These are phyloP conservation scores for Murraya koenigii DNA, from an alignment of 345 rosid genomes.

Conservation along the genomic window DNA sequence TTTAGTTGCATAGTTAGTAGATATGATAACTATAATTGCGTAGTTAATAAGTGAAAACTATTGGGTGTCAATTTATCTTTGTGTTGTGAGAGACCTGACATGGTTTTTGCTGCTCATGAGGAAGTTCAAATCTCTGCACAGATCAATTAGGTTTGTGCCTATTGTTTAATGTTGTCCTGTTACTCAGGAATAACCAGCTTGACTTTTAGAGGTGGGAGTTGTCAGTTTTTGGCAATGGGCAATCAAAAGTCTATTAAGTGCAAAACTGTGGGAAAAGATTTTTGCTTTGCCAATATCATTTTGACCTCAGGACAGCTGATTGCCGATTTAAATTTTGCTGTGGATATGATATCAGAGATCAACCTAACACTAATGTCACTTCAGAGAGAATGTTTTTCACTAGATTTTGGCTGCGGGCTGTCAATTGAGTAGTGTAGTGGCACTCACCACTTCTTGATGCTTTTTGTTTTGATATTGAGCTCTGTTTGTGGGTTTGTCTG, in stretches of 20 bases:
- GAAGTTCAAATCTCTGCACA: neutral
- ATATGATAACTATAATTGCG: neutral
- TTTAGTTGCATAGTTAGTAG: neutral
- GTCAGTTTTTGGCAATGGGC: neutral
- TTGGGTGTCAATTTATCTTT: neutral
- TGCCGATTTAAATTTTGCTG: neutral
- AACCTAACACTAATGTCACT: neutral
- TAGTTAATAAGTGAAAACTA: neutral
- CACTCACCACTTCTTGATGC: neutral
- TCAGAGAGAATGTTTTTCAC: neutral
- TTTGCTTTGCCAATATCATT: neutral
- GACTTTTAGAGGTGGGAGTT: neutral
- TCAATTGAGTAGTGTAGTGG: neutral
- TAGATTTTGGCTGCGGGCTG: neutral
- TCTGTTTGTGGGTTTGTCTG: neutral
- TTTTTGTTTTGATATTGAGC: neutral
- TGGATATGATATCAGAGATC: neutral
- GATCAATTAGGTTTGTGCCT: neutral
- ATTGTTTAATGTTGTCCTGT: neutral
- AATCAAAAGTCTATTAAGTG: neutral
- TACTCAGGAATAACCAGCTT: neutral
- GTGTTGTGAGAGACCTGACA: neutral
- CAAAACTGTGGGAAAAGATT: neutral
- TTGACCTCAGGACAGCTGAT: neutral
- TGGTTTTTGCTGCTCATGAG: neutral